These are phyloP conservation scores for Eimeria praecox DNA, from an alignment of 169 alveolate species.

Conservation along the genomic window DNA sequence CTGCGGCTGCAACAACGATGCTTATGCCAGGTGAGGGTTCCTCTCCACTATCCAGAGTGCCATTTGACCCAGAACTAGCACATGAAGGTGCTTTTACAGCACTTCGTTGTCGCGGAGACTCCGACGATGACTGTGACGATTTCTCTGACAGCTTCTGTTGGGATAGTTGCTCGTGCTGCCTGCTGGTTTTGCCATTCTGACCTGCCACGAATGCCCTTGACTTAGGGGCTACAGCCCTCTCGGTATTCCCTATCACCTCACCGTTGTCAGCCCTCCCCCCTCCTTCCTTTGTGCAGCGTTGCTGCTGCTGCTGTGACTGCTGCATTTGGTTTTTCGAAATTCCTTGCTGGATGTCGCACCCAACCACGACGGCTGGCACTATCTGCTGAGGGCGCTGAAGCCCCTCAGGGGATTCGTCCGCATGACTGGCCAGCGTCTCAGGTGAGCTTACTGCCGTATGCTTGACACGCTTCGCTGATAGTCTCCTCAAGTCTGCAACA, in stretches of 20 bases:
- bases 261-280: background rate
- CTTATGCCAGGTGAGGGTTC: slow-evolving; percentile 9
- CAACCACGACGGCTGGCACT: background rate
- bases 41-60: background rate
- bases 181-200: slow-evolving; percentile 19
- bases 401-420: slow-evolving; percentile 66
- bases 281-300: slow-evolving; percentile 2
- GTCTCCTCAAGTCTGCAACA: slow-evolving; percentile 72
- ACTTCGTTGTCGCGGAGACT: background rate
- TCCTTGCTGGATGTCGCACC: background rate
- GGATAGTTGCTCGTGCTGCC: slow-evolving; percentile 6
- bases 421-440: slow-evolving; percentile 62
- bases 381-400: slow-evolving; percentile 53
- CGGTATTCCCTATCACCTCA: background rate
- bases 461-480: slow-evolving; percentile 44
- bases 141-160: background rate
- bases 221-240: background rate
- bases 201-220: background rate
- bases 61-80: background rate
- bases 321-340: background rate
- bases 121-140: background rate
- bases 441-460: slow-evolving; percentile 59
- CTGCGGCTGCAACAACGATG: slow-evolving; percentile 68
- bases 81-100: background rate
- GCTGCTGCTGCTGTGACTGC: slow-evolving; percentile 39